Conservation (phyloP, 768 basidiomycete species). For the Lactarius evosmus region DNA sequence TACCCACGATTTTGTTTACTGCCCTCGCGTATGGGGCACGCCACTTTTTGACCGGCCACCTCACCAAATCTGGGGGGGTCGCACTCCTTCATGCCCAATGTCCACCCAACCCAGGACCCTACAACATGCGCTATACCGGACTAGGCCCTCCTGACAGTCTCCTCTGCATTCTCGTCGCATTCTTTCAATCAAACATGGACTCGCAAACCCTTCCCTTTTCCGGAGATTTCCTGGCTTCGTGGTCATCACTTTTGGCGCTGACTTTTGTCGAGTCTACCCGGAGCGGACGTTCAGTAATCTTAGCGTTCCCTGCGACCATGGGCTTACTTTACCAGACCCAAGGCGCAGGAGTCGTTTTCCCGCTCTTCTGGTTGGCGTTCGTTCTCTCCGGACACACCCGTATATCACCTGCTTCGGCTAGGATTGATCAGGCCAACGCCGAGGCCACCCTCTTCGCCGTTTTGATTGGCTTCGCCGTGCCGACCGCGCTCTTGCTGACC, state of each 20-base stretch:
- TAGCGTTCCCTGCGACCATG: constrained; percentile 13
- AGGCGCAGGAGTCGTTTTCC: constrained; percentile 19
- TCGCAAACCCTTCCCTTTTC: constrained; percentile 10
- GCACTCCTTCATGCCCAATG: constrained; percentile 8
- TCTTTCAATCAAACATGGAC: constrained; percentile 20
- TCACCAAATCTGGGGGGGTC: constrained; percentile 20
- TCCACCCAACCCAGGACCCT: constrained; percentile 21
- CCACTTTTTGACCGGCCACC: constrained; percentile 20
- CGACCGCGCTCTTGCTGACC: constrained; percentile 13
- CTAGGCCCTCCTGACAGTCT: not conserved
- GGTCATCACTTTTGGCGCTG: constrained; percentile 13
- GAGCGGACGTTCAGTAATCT: constrained; percentile 6
- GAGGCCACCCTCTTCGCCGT: constrained; percentile 26
- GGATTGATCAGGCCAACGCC: constrained; percentile 25
- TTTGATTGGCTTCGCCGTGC: constrained; percentile 16
- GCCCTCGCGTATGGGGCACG: constrained; percentile 12
- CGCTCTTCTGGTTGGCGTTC: constrained; percentile 22
- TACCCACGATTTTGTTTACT: constrained; percentile 22
- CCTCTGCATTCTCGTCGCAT: constrained; percentile 25
- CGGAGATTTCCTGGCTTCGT: constrained; percentile 17
- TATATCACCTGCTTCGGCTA: constrained; percentile 1
- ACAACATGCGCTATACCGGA: constrained; percentile 21
- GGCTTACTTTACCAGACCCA: constrained; percentile 19
- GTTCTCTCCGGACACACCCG: constrained; percentile 23
- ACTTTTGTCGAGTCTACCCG: constrained; percentile 27